Conservation (phyloP, 2,329 filamentous ascomycete genomes). For the Colletotrichum higginsianum region DNA sequence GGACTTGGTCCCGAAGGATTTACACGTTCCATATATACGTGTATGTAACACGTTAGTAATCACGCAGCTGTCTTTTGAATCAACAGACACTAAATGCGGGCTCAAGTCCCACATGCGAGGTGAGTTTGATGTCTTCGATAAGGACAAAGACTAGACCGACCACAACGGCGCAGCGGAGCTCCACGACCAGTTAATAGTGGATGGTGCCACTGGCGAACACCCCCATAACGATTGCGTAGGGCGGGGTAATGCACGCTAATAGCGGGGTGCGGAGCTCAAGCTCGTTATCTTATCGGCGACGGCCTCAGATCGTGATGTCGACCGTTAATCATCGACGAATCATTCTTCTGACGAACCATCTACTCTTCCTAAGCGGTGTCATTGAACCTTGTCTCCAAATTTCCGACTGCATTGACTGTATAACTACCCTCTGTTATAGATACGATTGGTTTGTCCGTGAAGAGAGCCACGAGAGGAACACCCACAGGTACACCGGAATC, state of each 20-base stretch:
- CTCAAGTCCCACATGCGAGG: no score
- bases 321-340: constrained; percentile 30
- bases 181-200: not conserved
- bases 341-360: constrained; percentile 2
- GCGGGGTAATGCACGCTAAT: constrained; percentile 38
- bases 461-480: not conserved
- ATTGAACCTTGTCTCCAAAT: not conserved
- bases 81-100: no score
- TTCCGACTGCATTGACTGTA: not conserved
- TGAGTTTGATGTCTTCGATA: not conserved
- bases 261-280: constrained; percentile 39
- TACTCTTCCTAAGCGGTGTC: not conserved
- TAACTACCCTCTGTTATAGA: not conserved
- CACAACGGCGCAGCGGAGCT: constrained; percentile 11
- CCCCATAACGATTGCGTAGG: constrained; percentile 13
- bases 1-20: not conserved
- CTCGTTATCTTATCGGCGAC: constrained; percentile 36
- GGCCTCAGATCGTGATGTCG: constrained; percentile 6
- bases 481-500: not conserved
- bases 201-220: not conserved
- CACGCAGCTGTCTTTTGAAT: no score
- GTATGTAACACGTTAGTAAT: no score
- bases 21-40: no score
- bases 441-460: not conserved
- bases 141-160: not conserved